Evolutionary conservation across 441 rosid species (phyloP).

Genomic region (Populus hybrid): DNA sequence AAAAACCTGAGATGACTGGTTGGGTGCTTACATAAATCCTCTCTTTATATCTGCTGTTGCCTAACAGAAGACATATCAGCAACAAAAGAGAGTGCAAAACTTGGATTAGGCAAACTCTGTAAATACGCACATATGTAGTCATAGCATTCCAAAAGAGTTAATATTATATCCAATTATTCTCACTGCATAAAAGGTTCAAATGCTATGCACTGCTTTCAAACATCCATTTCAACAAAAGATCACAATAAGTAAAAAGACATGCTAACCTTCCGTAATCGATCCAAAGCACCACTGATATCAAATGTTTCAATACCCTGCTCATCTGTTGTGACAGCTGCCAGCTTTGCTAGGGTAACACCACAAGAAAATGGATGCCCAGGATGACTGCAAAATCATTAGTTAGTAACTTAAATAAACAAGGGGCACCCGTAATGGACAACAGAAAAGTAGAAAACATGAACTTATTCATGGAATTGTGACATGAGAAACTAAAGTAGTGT

Average conservation of each 20-base stretch:
- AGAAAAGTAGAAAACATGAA: slow-evolving; percentile 3
- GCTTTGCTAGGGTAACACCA: slow-evolving; percentile 93
- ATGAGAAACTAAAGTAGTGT: neutral
- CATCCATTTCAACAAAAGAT: slow-evolving; percentile 4
- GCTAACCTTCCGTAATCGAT: slow-evolving; percentile 87
- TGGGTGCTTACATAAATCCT: too few relatives aligned
- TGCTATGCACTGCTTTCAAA: neutral
- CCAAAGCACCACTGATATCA: slow-evolving; percentile 97
- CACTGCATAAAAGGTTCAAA: neutral
- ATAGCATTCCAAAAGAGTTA: neutral
- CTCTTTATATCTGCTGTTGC: too few relatives aligned
- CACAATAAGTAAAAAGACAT: slow-evolving; percentile 22
- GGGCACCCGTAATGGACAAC: slow-evolving; percentile 7
- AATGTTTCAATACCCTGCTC: slow-evolving; percentile 97
- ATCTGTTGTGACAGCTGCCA: slow-evolving; percentile 98
- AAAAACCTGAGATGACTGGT: too few relatives aligned
- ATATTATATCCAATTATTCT: neutral
- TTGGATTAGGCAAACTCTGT: neutral
- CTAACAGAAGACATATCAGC: neutral
- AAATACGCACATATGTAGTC: neutral
- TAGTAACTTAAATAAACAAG: slow-evolving; percentile 26
- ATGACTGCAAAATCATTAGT: slow-evolving; percentile 49
- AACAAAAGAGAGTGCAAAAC: neutral
- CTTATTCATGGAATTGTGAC: neutral
- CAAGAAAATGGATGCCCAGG: slow-evolving; percentile 84